Evolutionary conservation across 805 yeast species (phyloP).

Genomic region (Lachancea nothofagi): DNA sequence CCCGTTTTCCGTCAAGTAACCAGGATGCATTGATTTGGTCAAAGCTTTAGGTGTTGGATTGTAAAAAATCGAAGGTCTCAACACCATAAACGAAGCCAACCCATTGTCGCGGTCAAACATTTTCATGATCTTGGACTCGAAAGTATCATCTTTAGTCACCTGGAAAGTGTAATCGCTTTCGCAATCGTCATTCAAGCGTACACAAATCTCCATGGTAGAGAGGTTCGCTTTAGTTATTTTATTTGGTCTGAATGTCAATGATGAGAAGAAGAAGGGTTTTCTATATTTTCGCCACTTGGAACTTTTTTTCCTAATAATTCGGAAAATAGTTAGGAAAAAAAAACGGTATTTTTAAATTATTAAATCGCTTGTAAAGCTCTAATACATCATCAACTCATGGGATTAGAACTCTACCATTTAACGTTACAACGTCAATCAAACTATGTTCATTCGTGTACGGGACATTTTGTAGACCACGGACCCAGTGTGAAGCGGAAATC

Average conservation of each 20-base stretch:
- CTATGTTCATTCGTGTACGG: constrained; percentile 52
- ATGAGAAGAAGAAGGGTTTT: background rate
- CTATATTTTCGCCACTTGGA: background rate
- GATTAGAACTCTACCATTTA: constrained; percentile 36
- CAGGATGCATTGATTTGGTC: constrained; percentile 54
- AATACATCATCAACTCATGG: background rate
- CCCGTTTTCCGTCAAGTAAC: constrained; percentile 79
- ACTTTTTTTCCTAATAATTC: background rate
- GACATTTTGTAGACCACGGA: constrained; percentile 49
- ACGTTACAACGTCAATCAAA: constrained; percentile 62
- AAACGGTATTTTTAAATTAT: no score
- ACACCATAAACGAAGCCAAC: constrained; percentile 53
- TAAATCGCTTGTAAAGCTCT: background rate
- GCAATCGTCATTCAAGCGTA: constrained; percentile 77
- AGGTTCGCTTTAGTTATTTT: background rate
- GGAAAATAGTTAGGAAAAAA: background rate
- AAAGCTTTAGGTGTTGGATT: constrained; percentile 58
- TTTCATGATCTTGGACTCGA: constrained; percentile 49
- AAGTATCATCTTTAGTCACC: constrained; percentile 53
- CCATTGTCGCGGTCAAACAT: constrained; percentile 42
- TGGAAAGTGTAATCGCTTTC: constrained; percentile 90
- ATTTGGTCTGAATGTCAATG: background rate
- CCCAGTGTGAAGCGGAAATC: constrained; percentile 10
- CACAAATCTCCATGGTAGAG: constrained; percentile 39
- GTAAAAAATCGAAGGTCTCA: constrained; percentile 78